These are phyloP conservation scores for Backusella westeae DNA, from an alignment of 192 early-diverging fungal species.

Conservation along the genomic window DNA sequence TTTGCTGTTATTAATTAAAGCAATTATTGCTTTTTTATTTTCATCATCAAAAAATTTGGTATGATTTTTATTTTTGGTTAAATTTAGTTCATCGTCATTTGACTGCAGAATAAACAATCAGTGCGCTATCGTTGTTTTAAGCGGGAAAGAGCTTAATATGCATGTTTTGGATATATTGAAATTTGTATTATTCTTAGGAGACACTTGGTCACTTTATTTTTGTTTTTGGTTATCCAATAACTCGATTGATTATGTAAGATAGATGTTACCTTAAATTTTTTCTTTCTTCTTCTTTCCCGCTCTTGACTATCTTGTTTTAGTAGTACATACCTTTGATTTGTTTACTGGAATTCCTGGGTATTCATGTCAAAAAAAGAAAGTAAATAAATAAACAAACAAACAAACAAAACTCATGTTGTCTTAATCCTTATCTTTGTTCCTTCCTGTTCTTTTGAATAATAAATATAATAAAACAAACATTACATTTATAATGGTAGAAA, in stretches of 20 bases:
- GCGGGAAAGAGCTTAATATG: neutral
- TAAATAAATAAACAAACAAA: too few species aligned
- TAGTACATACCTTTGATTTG: too few species aligned
- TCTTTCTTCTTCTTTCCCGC: too few species aligned
- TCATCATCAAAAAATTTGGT: neutral
- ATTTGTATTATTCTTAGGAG: neutral
- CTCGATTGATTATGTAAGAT: neutral
- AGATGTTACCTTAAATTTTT: neutral
- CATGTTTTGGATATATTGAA: neutral
- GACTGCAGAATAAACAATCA: neutral
- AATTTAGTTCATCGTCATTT: neutral
- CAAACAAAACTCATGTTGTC: too few species aligned
- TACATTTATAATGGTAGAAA: too few species aligned
- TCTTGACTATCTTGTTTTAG: too few species aligned
- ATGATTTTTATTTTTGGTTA: slow-evolving; percentile 2
- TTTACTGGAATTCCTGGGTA: too few species aligned
- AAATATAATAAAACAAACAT: too few species aligned
- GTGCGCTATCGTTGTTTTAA: neutral
- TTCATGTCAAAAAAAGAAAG: too few species aligned
- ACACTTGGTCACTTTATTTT: neutral
- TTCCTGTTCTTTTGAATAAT: too few species aligned
- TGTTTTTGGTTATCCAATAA: neutral
- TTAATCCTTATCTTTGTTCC: too few species aligned
- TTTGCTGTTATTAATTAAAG: slow-evolving; percentile 1
- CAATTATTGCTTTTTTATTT: slow-evolving; percentile 2